Conservation (phyloP, 2,329 filamentous ascomycete genomes). For the Trichocomaceae sp. region DNA sequence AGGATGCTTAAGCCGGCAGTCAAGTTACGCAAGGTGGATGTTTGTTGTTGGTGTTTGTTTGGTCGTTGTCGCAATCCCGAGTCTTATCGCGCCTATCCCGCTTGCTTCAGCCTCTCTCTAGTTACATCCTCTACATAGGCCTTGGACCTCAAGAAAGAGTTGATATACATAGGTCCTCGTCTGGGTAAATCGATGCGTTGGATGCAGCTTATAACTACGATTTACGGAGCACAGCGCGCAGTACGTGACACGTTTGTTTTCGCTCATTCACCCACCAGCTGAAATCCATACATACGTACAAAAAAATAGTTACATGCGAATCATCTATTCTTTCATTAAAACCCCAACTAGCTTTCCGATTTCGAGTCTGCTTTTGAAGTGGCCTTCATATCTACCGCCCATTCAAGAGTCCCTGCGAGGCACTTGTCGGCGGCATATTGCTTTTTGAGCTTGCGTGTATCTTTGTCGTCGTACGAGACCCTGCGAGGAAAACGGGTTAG, state of each 20-base stretch:
- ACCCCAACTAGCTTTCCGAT: neutral
- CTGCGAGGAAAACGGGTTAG: conserved; percentile 1
- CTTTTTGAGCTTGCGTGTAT: conserved; percentile 33
- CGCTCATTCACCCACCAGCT: neutral
- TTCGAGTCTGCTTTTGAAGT: neutral
- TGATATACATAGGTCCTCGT: neutral
- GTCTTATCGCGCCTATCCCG: neutral
- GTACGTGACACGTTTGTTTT: neutral
- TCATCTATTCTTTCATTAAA: neutral
- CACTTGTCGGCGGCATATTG: conserved; percentile 29
- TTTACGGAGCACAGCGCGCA: neutral
- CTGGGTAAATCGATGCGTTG: neutral
- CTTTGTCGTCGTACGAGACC: conserved; percentile 30
- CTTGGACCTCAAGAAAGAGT: neutral
- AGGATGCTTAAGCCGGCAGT: neutral
- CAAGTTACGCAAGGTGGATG: too few species aligned
- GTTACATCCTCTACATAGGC: neutral
- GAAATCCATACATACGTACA: neutral
- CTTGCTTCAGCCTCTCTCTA: neutral
- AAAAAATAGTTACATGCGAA: neutral
- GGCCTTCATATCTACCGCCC: conserved; percentile 16
- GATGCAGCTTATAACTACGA: neutral
- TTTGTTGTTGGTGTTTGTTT: neutral
- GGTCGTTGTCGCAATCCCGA: neutral
- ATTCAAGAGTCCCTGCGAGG: conserved; percentile 26